phyloP scores from a whole-genome alignment of 2,329 filamentous ascomycete genomes.

The Alternaria ethzedia region DNA sequence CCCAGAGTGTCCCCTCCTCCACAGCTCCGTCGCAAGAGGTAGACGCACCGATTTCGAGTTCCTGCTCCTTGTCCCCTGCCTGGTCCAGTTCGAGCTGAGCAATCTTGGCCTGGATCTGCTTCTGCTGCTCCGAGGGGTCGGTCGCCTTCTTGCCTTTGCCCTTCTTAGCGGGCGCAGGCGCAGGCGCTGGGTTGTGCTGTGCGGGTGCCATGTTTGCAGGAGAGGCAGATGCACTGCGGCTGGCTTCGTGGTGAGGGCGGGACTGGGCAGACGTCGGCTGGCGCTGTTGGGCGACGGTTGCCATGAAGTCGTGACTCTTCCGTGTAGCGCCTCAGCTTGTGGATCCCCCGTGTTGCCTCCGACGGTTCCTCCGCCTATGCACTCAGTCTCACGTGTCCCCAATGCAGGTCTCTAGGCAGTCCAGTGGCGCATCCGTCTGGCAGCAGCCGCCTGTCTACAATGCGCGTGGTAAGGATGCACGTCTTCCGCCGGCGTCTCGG shows the following conservation, averaged over 20 bases:
- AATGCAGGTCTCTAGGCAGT: conserved; percentile 13
- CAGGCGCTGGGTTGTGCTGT: conserved; percentile 56
- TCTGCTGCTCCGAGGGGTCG: conserved; percentile 88
- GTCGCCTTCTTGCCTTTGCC: conserved; percentile 82
- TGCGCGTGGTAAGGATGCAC: conserved; percentile 21
- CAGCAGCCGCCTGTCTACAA: conserved; percentile 17
- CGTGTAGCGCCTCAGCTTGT: conserved; percentile 15
- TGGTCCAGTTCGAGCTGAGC: conserved; percentile 94
- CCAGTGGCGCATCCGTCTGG: conserved; percentile 21
- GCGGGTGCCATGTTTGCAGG: conserved; percentile 54
- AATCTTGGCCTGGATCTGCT: conserved; percentile 90
- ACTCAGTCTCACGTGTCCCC: conserved; percentile 1
- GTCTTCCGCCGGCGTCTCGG: conserved; percentile 38
- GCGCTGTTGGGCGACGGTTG: conserved; percentile 46
- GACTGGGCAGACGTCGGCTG: conserved; percentile 39
- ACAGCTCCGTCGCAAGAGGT: conserved; percentile 10
- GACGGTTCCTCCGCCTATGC: conserved; percentile 11
- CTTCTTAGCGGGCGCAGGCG: conserved; percentile 71
- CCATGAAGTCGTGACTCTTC: conserved; percentile 38
- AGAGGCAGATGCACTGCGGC: conserved; percentile 49
- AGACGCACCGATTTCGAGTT: conserved; percentile 84
- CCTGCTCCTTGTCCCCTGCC: conserved; percentile 92
- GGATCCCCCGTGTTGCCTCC: conserved; percentile 24
- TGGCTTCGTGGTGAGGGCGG: conserved; percentile 49
- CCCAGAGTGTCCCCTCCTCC: conserved; percentile 5